These are phyloP conservation scores for Westerdykella ornata DNA, from an alignment of 2,329 filamentous ascomycete genomes.

Conservation along the genomic window DNA sequence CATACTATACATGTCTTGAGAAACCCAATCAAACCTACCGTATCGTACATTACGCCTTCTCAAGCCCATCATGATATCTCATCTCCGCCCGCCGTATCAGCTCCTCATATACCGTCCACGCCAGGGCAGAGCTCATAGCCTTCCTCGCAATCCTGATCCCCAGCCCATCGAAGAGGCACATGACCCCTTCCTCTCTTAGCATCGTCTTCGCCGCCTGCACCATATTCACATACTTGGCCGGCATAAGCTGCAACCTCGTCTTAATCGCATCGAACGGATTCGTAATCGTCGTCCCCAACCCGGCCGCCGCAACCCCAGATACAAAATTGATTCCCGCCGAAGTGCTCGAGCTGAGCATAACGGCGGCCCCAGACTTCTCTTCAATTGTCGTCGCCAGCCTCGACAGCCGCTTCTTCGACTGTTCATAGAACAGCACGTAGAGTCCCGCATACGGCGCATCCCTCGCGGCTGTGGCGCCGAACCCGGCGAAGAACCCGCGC, in stretches of 20 bases:
- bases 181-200: slow-evolving; percentile 71
- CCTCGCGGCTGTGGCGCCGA: slow-evolving; percentile 84
- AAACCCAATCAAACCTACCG: too few relatives aligned
- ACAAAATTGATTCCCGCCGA: slow-evolving; percentile 74
- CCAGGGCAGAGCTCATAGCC: slow-evolving; percentile 85
- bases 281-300: slow-evolving; percentile 76
- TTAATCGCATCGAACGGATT: slow-evolving; percentile 98
- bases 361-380: slow-evolving; percentile 18
- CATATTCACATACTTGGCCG: slow-evolving; percentile 74
- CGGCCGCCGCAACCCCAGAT: slow-evolving; percentile 74
- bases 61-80: slow-evolving; percentile 24
- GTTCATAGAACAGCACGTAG: slow-evolving; percentile 91
- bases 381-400: slow-evolving; percentile 26
- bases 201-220: slow-evolving; percentile 69
- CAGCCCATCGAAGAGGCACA: slow-evolving; percentile 78
- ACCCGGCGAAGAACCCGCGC: slow-evolving; percentile 85
- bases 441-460: slow-evolving; percentile 96
- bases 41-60: slow-evolving; percentile 13
- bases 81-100: slow-evolving; percentile 66
- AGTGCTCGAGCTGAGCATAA: slow-evolving; percentile 25
- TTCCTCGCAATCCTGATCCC: slow-evolving; percentile 84
- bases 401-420: slow-evolving; percentile 61
- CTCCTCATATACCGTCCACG: slow-evolving; percentile 97
- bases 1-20: too few relatives aligned
- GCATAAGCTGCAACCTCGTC: slow-evolving; percentile 87